Evolutionary conservation across 2,329 filamentous ascomycete species (phyloP).

Genomic region (Colletotrichum plurivorum): DNA sequence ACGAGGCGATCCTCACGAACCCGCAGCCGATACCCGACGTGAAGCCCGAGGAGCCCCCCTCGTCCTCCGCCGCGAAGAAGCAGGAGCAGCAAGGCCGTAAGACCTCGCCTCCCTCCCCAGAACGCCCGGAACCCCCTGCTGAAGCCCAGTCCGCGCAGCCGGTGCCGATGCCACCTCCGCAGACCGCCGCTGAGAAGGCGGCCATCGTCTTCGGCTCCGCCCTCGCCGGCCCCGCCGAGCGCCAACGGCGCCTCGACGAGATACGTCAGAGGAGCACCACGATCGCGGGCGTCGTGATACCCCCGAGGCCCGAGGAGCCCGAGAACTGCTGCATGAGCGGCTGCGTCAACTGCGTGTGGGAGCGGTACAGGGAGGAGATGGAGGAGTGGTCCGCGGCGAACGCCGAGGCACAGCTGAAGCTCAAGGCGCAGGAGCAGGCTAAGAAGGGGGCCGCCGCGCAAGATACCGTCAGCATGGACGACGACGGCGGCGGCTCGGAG

Average conservation of each 20-base stretch:
- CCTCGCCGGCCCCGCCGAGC: conserved; percentile 80
- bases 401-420: conserved; percentile 71
- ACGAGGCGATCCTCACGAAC: conserved; percentile 68
- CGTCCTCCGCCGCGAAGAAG: conserved; percentile 50
- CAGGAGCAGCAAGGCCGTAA: conserved; percentile 44
- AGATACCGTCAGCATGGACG: conserved; percentile 76
- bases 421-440: conserved; percentile 51
- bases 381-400: conserved; percentile 85
- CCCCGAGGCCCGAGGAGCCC: conserved; percentile 87
- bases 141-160: conserved; percentile 41
- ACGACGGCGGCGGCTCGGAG: conserved; percentile 83
- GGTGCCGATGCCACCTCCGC: conserved; percentile 55
- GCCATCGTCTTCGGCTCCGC: conserved; percentile 86
- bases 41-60: conserved; percentile 61
- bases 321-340: conserved; percentile 99
- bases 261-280: conserved; percentile 71
- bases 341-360: conserved; percentile 98
- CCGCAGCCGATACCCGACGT: conserved; percentile 57
- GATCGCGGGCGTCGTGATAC: conserved; percentile 85
- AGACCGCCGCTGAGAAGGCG: conserved; percentile 67
- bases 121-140: conserved; percentile 40
- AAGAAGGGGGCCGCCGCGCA: conserved; percentile 43
- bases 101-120: conserved; percentile 41
- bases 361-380: conserved; percentile 89
- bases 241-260: conserved; percentile 71